Percentiles rank a stretch among this genome's conserved stretches.
phyloP scores from a whole-genome alignment of 163 green algal genomes.

The Coccomyxa subellipsoidea region DNA sequence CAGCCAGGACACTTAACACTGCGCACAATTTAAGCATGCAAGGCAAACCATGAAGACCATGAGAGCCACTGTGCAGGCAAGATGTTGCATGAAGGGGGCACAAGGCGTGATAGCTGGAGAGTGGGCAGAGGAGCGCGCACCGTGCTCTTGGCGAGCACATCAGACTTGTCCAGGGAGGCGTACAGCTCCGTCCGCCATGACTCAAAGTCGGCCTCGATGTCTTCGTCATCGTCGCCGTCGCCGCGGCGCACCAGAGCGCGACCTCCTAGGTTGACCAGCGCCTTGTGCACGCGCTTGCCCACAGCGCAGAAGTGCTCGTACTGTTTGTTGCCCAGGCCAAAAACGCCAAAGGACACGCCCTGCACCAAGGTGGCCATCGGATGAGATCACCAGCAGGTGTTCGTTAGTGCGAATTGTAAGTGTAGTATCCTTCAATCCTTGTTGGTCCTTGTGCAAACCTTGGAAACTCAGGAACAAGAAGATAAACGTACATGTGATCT shows the following conservation, averaged over 20 bases:
- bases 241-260: slow-evolving; percentile 54
- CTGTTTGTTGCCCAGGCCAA: slow-evolving; percentile 95
- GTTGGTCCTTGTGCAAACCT: neutral
- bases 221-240: slow-evolving; percentile 86
- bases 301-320: slow-evolving; percentile 98
- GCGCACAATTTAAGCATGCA: too few species aligned
- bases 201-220: slow-evolving; percentile 84
- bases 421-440: neutral
- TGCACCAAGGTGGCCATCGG: slow-evolving; percentile 28
- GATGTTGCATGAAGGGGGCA: neutral
- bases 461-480: neutral
- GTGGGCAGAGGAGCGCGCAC: slow-evolving; percentile 1
- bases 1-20: too few species aligned
- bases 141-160: slow-evolving; percentile 45
- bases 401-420: neutral
- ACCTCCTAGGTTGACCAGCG: slow-evolving; percentile 64
- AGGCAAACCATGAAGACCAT: neutral
- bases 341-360: slow-evolving; percentile 79
- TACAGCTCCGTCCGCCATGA: slow-evolving; percentile 26
- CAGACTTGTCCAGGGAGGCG: slow-evolving; percentile 18
- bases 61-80: neutral
- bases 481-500: neutral
- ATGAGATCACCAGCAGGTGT: neutral
- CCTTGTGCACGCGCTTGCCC: slow-evolving; percentile 75
- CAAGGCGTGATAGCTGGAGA: too few species aligned